A percentile compares a stretch with the other conserved stretches of the same genome.
phyloP scores from a whole-genome alignment of 2,329 filamentous ascomycete genomes.

The Elsinoe australis region DNA sequence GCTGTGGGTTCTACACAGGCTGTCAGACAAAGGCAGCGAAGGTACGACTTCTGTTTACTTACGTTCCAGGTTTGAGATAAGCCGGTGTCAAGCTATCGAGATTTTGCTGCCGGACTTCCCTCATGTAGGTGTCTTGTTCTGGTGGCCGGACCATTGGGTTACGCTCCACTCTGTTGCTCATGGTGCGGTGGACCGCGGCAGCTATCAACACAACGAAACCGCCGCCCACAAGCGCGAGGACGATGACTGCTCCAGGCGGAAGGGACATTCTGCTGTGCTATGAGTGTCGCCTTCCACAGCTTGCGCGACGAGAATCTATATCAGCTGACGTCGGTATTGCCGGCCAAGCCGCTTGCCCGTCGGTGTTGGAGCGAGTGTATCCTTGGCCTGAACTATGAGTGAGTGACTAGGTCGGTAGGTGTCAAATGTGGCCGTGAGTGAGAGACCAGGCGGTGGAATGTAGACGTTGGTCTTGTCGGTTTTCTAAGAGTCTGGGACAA shows the following conservation, averaged over 20 bases:
- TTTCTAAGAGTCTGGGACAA: too few relatives aligned
- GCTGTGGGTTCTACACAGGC: background rate
- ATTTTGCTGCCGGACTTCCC: conserved; percentile 18
- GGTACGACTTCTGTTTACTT: background rate
- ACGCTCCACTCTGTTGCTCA: conserved; percentile 1
- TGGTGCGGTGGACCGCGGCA: conserved; percentile 13
- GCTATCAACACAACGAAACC: conserved; percentile 11
- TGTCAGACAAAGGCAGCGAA: background rate
- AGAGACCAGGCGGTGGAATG: too few relatives aligned
- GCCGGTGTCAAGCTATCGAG: conserved; percentile 14
- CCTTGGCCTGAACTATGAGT: too few relatives aligned
- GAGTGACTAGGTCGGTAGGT: too few relatives aligned
- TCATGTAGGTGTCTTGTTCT: conserved; percentile 20
- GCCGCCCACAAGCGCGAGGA: conserved; percentile 12
- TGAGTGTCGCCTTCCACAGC: background rate
- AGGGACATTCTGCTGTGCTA: background rate
- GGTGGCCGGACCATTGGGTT: conserved; percentile 5
- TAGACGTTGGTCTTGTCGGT: too few relatives aligned
- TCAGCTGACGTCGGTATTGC: background rate
- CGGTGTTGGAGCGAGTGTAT: too few relatives aligned
- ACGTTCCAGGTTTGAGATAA: conserved; percentile 9
- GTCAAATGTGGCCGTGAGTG: too few relatives aligned
- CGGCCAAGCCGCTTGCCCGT: too few relatives aligned
- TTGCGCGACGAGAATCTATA: background rate
- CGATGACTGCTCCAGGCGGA: background rate